Conservation (phyloP, 2,329 filamentous ascomycete species). For the Monosporascus sp. region DNA sequence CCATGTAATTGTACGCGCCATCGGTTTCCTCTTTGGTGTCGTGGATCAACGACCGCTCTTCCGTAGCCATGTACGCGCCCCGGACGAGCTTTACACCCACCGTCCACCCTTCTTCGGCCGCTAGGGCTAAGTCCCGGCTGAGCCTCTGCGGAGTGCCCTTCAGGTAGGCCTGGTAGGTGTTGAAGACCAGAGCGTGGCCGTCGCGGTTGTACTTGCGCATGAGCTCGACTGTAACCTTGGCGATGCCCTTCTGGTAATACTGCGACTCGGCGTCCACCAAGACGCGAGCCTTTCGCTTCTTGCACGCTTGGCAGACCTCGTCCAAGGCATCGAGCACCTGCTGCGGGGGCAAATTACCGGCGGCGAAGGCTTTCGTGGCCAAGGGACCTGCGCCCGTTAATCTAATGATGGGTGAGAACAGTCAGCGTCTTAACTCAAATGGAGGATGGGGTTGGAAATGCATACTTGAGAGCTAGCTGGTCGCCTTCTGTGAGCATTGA, state of each 20-base stretch:
- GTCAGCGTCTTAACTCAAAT: not conserved
- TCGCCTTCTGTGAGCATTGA: not conserved
- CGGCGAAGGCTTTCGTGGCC: constrained; percentile 1
- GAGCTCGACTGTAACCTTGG: constrained; percentile 26
- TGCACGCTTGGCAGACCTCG: constrained; percentile 34
- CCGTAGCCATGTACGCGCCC: constrained; percentile 49
- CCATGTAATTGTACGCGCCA: constrained; percentile 44
- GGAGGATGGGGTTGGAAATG: not conserved
- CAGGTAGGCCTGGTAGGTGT: constrained; percentile 55
- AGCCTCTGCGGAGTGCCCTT: constrained; percentile 40
- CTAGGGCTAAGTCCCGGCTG: constrained; percentile 38
- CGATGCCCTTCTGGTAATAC: constrained; percentile 37
- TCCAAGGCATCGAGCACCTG: constrained; percentile 38
- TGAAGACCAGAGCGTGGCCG: constrained; percentile 33
- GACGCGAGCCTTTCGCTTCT: constrained; percentile 35
- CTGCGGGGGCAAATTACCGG: constrained; percentile 28
- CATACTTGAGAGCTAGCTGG: not conserved
- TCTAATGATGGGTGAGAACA: not conserved
- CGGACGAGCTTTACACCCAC: constrained; percentile 53
- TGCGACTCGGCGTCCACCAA: constrained; percentile 44
- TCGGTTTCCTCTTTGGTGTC: constrained; percentile 50
- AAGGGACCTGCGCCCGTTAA: not conserved
- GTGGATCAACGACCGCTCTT: constrained; percentile 46
- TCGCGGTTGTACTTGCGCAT: constrained; percentile 36
- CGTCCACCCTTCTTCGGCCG: constrained; percentile 42